phyloP scores from a whole-genome alignment of 805 yeast genomes.

The Candida saitoana region DNA sequence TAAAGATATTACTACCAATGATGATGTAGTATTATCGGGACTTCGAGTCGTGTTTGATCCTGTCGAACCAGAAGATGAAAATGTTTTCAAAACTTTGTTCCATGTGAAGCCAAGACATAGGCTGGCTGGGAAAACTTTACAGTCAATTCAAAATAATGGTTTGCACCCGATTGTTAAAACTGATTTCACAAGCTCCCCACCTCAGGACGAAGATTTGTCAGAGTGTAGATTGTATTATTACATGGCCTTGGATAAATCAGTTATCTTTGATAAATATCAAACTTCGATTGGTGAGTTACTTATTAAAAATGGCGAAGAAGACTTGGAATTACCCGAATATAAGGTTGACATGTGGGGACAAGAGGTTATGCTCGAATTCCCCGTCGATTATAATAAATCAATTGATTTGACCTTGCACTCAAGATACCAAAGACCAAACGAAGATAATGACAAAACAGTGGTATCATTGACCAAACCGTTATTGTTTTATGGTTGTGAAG shows the following conservation, averaged over 20 bases:
- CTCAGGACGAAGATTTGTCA: conserved; percentile 21
- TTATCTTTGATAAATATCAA: conserved; percentile 39
- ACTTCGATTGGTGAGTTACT: conserved; percentile 18
- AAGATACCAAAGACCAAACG: conserved; percentile 34
- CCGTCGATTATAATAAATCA: conserved; percentile 6
- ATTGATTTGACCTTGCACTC: conserved; percentile 34
- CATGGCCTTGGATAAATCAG: conserved; percentile 24
- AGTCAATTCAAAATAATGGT: conserved; percentile 22
- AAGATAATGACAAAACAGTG: conserved; percentile 7
- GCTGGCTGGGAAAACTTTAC: conserved; percentile 4
- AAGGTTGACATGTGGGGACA: conserved; percentile 36
- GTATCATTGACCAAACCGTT: conserved; percentile 19
- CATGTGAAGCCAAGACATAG: conserved; percentile 41
- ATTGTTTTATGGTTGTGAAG: conserved; percentile 37
- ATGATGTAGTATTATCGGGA: conserved; percentile 36
- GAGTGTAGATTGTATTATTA: conserved; percentile 33
- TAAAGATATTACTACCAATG: conserved; percentile 21
- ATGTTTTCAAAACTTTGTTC: conserved; percentile 33
- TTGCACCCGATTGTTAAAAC: conserved; percentile 33
- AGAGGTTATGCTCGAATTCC: conserved; percentile 30
- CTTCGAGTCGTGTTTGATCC: conserved; percentile 25
- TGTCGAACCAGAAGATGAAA: conserved; percentile 11
- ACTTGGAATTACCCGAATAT: conserved; percentile 40
- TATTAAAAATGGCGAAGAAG: conserved; percentile 27
- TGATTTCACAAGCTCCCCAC: conserved; percentile 8